Evolutionary conservation across 2,329 filamentous ascomycete genomes (phyloP).

Genomic region (Aspergillus ochraceus): DNA sequence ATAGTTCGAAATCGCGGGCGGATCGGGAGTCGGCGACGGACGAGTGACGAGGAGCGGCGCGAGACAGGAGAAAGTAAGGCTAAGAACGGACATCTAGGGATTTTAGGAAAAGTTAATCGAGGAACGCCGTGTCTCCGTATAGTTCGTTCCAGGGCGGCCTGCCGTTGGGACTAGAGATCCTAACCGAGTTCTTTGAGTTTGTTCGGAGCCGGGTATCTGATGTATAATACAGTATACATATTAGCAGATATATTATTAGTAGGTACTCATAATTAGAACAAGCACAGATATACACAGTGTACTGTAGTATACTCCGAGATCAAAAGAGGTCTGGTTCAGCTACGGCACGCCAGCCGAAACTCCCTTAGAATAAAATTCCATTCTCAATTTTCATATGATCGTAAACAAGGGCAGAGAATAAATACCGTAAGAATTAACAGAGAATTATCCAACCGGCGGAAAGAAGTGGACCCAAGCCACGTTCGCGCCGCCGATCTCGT

Average conservation of each 20-base stretch:
- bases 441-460: conserved; percentile 1
- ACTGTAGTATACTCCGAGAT: too few relatives aligned
- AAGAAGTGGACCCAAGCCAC: conserved; percentile 9
- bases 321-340: neutral
- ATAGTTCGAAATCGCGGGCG: neutral
- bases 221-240: too few relatives aligned
- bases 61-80: neutral
- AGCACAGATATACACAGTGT: too few relatives aligned
- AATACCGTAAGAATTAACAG: neutral
- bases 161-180: neutral
- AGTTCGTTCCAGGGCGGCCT: neutral
- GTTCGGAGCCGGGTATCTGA: neutral
- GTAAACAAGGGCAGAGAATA: neutral
- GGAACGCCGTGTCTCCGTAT: neutral
- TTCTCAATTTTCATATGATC: neutral
- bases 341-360: neutral
- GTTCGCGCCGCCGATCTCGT: conserved; percentile 9
- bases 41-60: neutral
- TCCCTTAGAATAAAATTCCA: neutral
- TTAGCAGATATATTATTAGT: too few relatives aligned
- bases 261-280: too few relatives aligned
- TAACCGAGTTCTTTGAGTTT: neutral
- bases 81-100: neutral
- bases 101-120: neutral
- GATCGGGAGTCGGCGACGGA: neutral